Evolutionary conservation across 1,284 basidiomycete species (phyloP).

Genomic region (Marasmius oreades): DNA sequence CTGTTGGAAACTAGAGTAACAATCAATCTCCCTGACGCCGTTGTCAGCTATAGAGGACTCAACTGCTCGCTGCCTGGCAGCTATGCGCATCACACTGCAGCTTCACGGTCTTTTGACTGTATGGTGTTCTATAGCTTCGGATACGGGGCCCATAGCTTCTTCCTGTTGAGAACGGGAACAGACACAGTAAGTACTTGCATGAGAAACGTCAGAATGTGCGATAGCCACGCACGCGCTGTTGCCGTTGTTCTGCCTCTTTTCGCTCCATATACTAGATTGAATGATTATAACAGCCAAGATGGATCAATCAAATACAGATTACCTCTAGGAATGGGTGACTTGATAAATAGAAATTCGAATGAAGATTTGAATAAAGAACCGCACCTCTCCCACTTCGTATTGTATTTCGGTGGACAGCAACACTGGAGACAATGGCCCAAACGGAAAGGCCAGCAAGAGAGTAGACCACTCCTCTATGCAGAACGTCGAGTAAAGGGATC

Average conservation of each 20-base stretch:
- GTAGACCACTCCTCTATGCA: conserved; percentile 21
- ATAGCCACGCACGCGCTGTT: conserved; percentile 6
- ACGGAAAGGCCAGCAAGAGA: conserved; percentile 20
- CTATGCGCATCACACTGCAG: too few species aligned
- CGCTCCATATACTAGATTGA: conserved; percentile 9
- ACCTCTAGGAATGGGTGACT: neutral
- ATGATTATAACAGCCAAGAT: neutral
- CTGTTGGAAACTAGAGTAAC: too few species aligned
- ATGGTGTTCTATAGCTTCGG: neutral
- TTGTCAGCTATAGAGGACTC: too few species aligned
- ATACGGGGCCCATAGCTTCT: neutral
- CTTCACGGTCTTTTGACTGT: too few species aligned
- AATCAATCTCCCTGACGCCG: too few species aligned
- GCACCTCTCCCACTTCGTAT: conserved; percentile 17
- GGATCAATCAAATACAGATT: neutral
- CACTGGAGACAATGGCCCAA: conserved; percentile 17
- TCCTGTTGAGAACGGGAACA: neutral
- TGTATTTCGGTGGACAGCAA: conserved; percentile 18
- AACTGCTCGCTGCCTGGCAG: too few species aligned
- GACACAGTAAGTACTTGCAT: neutral
- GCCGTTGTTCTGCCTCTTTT: conserved; percentile 13
- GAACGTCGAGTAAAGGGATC: conserved; percentile 17
- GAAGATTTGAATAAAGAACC: neutral
- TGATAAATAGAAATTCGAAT: too few species aligned
- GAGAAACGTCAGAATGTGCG: neutral